phyloP scores from a whole-genome alignment of 2,329 filamentous ascomycete genomes.

The Epichloe brachyelytri region DNA sequence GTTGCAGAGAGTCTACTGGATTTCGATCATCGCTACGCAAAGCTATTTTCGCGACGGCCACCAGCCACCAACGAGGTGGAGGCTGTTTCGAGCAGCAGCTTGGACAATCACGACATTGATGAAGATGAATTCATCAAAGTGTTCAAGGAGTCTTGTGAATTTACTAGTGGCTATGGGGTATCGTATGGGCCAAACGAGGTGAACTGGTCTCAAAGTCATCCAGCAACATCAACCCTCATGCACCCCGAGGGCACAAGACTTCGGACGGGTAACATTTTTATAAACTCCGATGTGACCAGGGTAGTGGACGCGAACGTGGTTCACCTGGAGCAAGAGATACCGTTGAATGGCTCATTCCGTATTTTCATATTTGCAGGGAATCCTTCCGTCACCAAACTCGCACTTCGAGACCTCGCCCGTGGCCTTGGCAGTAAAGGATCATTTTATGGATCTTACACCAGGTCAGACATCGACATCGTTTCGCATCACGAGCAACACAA shows the following conservation, averaged over 20 bases:
- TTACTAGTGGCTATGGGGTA: constrained; percentile 85
- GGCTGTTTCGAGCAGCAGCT: constrained; percentile 38
- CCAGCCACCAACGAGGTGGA: constrained; percentile 62
- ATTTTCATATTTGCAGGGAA: constrained; percentile 76
- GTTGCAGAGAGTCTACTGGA: constrained; percentile 73
- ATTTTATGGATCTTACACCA: constrained; percentile 57
- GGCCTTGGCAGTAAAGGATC: constrained; percentile 52
- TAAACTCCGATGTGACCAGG: constrained; percentile 69
- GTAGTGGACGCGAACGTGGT: constrained; percentile 83
- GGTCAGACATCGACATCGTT: constrained; percentile 47
- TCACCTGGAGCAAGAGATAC: constrained; percentile 80
- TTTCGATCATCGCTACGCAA: constrained; percentile 83
- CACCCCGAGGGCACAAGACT: constrained; percentile 53
- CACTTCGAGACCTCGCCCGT: constrained; percentile 56
- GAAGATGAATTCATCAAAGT: constrained; percentile 74
- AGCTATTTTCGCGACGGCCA: constrained; percentile 70
- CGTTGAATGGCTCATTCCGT: constrained; percentile 77
- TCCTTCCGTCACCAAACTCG: constrained; percentile 42
- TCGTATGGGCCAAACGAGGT: constrained; percentile 69
- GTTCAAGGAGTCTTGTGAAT: constrained; percentile 85
- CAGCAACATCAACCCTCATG: constrained; percentile 57
- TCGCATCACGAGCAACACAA: constrained; percentile 72
- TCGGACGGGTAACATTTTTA: constrained; percentile 61
- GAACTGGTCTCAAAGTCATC: constrained; percentile 69
- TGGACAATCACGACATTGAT: constrained; percentile 15